Base-by-base conservation (phyloP, 139 green algal species). In the Pedinophyceae sp. region DNA sequence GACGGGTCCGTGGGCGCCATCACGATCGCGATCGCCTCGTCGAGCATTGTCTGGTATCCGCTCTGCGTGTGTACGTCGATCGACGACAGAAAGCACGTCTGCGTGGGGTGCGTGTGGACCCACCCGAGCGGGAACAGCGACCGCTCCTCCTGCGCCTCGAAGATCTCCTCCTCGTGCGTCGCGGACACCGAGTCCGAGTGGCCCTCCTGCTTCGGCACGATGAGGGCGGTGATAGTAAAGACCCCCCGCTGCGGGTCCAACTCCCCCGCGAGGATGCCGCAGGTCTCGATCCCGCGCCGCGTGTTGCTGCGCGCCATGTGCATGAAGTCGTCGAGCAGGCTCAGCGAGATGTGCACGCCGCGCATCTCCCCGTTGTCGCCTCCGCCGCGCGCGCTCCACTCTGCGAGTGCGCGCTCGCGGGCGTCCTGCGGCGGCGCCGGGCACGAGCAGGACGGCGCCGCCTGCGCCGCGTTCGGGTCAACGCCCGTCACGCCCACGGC, bases 31-130 rank as follows among this genome's bases (percentile, higher is more conserved):
- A 97, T 66, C 1, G 88, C 81, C 62, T 96, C 88, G 22, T 89
- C 80, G 50, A 95, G 62, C 86, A 94, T 89, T 2, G 81, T 86
- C 76, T 96, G 86, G 48, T 54, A 26, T 6, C 27, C 25, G 24
- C 2, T 60, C 52, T 70, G 65, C 0, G 88, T 97, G 76, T 97
- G 89, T 2, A 97, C 67, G 57, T 97, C 89, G 16, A 97, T 73
- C 3, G 74, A 88, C 0, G 82, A 94, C 50, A 97, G 73, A 73
- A 97, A 97, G 74, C 89, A 97, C 17, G 84, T 83, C 70, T 93
- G 84, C 20, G 84, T 84, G 25, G 89, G 89, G 72, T 97, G 89
- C 2, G 89, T 97, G 73, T 97, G 88, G 55, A 97, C 93, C 88
- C 88, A 97, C 39, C 88, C 88, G 27, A 97, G 57, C 16, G 88